Evolutionary conservation across 2,329 filamentous ascomycete species (phyloP).

Genomic region (Trichoderma sp.): DNA sequence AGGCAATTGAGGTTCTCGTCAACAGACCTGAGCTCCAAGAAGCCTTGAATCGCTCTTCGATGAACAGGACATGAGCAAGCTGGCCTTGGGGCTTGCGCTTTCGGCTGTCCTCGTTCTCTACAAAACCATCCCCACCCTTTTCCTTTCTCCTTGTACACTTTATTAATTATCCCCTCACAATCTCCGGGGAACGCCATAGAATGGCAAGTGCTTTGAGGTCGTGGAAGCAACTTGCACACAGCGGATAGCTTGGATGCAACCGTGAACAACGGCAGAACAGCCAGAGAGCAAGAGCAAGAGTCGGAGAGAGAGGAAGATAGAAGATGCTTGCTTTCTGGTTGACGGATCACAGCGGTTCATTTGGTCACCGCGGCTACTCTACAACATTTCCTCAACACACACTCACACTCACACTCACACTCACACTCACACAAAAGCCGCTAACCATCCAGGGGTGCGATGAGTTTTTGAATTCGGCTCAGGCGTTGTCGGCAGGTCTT

Average conservation of each 20-base stretch:
- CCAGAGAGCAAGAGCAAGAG: background rate
- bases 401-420: background rate
- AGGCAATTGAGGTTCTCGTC: conserved; percentile 77
- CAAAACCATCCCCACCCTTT: background rate
- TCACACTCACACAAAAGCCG: background rate
- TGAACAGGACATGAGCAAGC: conserved; percentile 46
- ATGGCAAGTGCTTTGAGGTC: background rate
- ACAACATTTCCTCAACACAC: background rate
- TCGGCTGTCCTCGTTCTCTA: background rate
- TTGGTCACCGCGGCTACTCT: background rate
- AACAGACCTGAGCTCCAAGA: conserved; percentile 84
- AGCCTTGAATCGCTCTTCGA: conserved; percentile 78
- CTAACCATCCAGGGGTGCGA: conserved; percentile 20
- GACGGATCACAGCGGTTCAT: background rate
- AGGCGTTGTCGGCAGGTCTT: conserved; percentile 36
- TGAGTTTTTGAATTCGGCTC: conserved; percentile 29
- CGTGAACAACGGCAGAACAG: background rate
- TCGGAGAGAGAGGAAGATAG: background rate
- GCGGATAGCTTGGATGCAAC: background rate
- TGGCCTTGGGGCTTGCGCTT: background rate
- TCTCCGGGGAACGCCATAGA: background rate
- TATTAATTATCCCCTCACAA: background rate
- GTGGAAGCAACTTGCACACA: background rate
- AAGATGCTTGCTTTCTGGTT: conserved; percentile 1
- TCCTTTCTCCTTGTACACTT: conserved; percentile 10